Percentiles rank a stretch among this genome's conserved stretches.
phyloP scores from a whole-genome alignment of 768 basidiomycete genomes.

The Russula vinacea region DNA sequence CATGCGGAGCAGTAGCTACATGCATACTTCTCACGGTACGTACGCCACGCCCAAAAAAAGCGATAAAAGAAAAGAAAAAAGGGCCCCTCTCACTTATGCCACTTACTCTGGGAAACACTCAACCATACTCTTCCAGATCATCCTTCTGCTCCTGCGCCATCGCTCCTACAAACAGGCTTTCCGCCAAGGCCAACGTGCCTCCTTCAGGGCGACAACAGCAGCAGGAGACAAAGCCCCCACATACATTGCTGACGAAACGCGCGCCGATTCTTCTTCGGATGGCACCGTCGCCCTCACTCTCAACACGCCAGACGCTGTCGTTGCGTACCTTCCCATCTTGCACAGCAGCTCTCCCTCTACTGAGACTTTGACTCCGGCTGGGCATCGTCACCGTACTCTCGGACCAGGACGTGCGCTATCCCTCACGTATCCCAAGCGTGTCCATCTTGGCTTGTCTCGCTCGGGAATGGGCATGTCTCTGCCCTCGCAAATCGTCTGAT shows the following conservation, averaged over 20 bases:
- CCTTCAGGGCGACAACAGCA: neutral
- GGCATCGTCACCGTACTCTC: neutral
- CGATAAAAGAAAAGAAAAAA: neutral
- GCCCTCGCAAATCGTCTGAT: slow-evolving; percentile 1
- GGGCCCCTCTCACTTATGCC: neutral
- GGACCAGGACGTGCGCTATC: neutral
- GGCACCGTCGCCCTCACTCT: neutral
- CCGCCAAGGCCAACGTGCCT: neutral
- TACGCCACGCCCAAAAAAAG: neutral
- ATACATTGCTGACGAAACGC: neutral
- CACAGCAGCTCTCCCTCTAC: neutral
- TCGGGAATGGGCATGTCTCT: neutral
- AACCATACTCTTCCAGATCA: neutral
- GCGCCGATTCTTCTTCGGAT: neutral
- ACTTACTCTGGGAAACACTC: neutral
- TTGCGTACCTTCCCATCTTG: neutral
- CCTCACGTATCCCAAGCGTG: neutral
- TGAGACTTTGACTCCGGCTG: too few relatives aligned
- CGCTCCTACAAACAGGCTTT: slow-evolving; percentile 7
- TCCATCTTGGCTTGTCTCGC: neutral
- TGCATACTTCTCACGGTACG: slow-evolving; percentile 10
- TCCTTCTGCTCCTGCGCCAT: slow-evolving; percentile 18
- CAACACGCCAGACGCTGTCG: neutral
- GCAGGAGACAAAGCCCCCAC: neutral
- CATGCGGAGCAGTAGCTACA: slow-evolving; percentile 9